Conservation (phyloP, 805 yeast species). For the Wickerhamiella brachini region DNA sequence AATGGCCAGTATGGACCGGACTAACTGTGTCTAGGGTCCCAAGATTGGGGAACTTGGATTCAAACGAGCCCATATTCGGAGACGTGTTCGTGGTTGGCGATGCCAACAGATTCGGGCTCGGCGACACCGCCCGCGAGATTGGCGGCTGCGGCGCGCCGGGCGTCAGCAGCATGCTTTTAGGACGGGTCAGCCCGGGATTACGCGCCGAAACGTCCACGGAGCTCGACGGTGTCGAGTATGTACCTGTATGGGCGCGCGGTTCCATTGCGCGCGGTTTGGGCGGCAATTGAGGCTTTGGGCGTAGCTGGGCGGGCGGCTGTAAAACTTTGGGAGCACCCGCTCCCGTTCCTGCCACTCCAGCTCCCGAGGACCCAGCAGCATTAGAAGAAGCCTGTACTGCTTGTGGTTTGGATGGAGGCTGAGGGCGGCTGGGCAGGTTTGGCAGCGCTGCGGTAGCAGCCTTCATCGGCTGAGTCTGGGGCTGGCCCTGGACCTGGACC, state of each 20-base stretch:
- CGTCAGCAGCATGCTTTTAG: background rate
- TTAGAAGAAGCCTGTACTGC: conserved; percentile 11
- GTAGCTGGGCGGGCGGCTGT: too few relatives aligned
- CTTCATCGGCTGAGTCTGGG: too few relatives aligned
- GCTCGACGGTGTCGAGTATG: background rate
- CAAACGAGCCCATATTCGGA: background rate
- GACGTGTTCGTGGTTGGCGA: background rate
- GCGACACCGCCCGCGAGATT: background rate
- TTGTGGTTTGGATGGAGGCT: conserved; percentile 3
- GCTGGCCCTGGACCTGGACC: too few relatives aligned
- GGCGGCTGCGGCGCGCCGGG: background rate
- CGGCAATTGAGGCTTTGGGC: conserved; percentile 1
- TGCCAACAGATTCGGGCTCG: background rate
- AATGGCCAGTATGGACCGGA: background rate
- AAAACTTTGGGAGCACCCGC: too few relatives aligned
- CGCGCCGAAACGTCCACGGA: background rate
- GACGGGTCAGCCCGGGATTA: background rate
- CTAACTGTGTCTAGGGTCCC: background rate
- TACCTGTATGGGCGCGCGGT: background rate
- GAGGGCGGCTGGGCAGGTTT: conserved; percentile 1
- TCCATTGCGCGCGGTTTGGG: background rate
- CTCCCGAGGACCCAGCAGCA: too few relatives aligned
- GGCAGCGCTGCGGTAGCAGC: background rate
- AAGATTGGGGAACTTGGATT: background rate
- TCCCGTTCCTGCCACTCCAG: too few relatives aligned